phyloP scores from a whole-genome alignment of 306 rosid genomes.

The Casuarina equisetifolia region DNA sequence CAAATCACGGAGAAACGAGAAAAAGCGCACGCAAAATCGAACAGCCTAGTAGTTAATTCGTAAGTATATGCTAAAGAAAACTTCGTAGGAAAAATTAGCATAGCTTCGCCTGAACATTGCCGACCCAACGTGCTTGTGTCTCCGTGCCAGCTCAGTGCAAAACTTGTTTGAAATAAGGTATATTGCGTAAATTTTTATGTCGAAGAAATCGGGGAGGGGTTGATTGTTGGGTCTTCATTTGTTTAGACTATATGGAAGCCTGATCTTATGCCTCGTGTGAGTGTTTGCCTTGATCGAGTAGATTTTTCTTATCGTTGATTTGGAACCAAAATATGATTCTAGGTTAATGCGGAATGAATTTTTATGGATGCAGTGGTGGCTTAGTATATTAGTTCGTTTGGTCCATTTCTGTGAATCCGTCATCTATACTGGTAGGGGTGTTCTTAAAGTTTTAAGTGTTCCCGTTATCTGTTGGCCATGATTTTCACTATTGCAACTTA shows the following conservation, averaged over 20 bases:
- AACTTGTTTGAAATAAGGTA: not conserved
- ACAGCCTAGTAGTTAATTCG: too few relatives aligned
- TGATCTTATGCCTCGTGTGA: not conserved
- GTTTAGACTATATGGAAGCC: not conserved
- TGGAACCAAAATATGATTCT: not conserved
- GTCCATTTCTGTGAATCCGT: too few relatives aligned
- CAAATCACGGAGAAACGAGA: not conserved
- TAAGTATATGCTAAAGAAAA: not conserved
- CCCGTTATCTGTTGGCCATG: not conserved
- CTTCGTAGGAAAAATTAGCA: not conserved
- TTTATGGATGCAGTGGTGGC: not conserved
- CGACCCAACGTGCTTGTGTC: not conserved
- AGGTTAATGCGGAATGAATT: not conserved
- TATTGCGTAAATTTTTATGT: not conserved
- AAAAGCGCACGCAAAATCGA: not conserved
- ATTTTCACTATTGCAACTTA: not conserved
- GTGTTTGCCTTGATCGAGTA: not conserved
- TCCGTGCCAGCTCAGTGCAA: not conserved
- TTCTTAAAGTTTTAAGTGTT: not conserved
- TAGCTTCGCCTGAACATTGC: not conserved
- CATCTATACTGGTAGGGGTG: too few relatives aligned
- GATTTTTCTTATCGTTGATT: not conserved
- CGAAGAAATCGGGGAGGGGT: not conserved
- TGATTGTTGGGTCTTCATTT: not conserved
- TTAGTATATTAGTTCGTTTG: too few relatives aligned